Base-by-base conservation (phyloP, 768 basidiomycete genomes). In the Tricholoma terreum region DNA sequence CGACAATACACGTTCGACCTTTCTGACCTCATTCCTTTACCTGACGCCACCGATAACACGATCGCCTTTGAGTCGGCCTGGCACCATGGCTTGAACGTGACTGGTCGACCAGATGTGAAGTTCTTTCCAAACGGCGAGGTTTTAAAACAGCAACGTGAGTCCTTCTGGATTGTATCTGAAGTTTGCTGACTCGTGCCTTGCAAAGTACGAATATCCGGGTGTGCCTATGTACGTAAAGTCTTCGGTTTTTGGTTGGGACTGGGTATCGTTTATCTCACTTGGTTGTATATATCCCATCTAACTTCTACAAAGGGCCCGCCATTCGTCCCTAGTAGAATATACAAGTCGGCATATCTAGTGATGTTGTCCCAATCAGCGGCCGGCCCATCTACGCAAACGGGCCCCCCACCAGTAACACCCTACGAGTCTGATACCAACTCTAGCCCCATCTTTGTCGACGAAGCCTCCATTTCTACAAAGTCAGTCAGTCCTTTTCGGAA, bases 201-300 rank as follows among this genome's bases (percentile, higher is more conserved):
- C 43, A 11, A 38, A 83, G 80, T 83, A 74, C 54, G 82, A 83
- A 60, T 82, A 79, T 58, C 77, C 81, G 12, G 76, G 73, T 14
- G 73, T 79, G 36, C 77, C 77, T 42, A 71, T 75, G 31, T 83
- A 73, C 75, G 83, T 3, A 84, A 85, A 63, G 72, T 75, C 76
- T 34, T 78, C 75, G 1, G 83, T 84, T 63, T 85, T 83, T 55
- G 83, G 84, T 2, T 85, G 83, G 82, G 83, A 84, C 66, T 84
- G 82, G 83, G 80, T 83, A 55, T 21, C 66, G 56, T 5, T 14
- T 22, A 21, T 21, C 19, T 6, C 9, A 40, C 21, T 15, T n/a
- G 14, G n/a, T n/a, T n/a, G n/a, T n/a, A 27, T 27, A n/a, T n/a
- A n/a, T 38, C 15, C 10, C 15, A 52, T 52, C 21, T 17, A 3